Conservation (phyloP, 495 filamentous ascomycete genomes). For the Aspergillus homomorphus region DNA sequence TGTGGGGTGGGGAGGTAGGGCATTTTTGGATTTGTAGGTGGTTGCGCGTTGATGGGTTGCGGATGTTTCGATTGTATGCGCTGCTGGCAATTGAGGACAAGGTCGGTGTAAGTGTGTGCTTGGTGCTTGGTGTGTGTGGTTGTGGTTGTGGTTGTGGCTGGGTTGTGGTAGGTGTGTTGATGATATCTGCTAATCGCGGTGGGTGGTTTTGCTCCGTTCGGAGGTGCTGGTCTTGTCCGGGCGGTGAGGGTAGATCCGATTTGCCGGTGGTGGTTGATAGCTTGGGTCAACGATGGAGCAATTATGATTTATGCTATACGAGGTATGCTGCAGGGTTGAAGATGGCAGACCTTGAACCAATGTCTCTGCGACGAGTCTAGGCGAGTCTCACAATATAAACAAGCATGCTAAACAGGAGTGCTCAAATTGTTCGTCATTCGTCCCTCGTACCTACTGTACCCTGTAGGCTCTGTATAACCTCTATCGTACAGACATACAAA, state of each 20-base stretch:
- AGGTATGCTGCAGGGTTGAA: no score
- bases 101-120: background rate
- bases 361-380: no score
- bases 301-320: background rate
- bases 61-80: background rate
- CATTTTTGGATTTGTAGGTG: constrained; percentile 38
- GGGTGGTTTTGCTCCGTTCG: background rate
- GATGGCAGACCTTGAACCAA: no score
- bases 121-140: background rate
- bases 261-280: background rate
- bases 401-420: background rate
- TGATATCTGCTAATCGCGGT: background rate
- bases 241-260: background rate
- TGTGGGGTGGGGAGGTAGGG: constrained; percentile 58
- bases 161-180: no score
- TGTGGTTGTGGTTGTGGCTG: background rate
- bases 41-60: background rate
- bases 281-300: background rate
- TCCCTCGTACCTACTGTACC: constrained; percentile 2
- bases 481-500: constrained; percentile 1
- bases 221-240: background rate
- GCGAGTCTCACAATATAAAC: no score
- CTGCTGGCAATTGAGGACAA: background rate
- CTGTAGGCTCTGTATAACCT: background rate
- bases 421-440: constrained; percentile 3